Evolutionary conservation across 2,329 filamentous ascomycete genomes (phyloP), one percentile per base, ranked within the genome.

Genomic region (Helicocarpus griseus): DNA sequence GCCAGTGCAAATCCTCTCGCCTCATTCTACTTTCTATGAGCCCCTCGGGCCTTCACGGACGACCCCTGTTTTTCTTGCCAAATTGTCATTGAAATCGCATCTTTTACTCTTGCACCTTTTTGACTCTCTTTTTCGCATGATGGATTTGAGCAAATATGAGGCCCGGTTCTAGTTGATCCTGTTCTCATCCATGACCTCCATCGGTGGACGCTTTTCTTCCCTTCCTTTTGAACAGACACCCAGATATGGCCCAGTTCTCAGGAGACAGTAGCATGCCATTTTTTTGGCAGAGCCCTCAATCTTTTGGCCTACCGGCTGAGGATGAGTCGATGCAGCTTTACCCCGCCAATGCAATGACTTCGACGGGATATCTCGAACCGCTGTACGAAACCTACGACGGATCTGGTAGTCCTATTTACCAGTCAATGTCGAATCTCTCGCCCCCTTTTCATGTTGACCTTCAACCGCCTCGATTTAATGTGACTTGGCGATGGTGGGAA

Each of bases 401-500:
- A 8, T 26, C 41, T 44, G 26, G 7, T 21, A 44, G 26, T 24
- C 4, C 8, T 19, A 19, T 24, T 48, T 36, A n/a, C 11, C 6
- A 19, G 5, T 21, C 45, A 14, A 11, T 24, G 1, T 26, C 48
- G 17, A 24, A 31, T 14, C 31, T 22, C 11, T 3, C 19, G n/a
- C 13, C 29, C 38, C 33, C 50, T 0, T 53, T 53, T 29, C 24
- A 51, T 2, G 13, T 49, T 43, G 41, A 54, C 17, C 39, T 52
- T 49, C 47, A 49, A 36, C 50, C 53, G 33, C 67, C 68, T n/a
- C 60, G 54, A 4, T 67, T 69, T 49, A 59, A 58, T 29, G 53
- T 63, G 3, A 40, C 59, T 2, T 70, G 67, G 52, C 63, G 63
- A 46, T 71, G 68, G 67, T 71, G 69, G 69, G 69, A 71, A 49